A percentile compares a stretch with the other conserved stretches of the same genome.
Evolutionary conservation across 805 yeast genomes (phyloP).

Genomic region (Candida fluviatilis): DNA sequence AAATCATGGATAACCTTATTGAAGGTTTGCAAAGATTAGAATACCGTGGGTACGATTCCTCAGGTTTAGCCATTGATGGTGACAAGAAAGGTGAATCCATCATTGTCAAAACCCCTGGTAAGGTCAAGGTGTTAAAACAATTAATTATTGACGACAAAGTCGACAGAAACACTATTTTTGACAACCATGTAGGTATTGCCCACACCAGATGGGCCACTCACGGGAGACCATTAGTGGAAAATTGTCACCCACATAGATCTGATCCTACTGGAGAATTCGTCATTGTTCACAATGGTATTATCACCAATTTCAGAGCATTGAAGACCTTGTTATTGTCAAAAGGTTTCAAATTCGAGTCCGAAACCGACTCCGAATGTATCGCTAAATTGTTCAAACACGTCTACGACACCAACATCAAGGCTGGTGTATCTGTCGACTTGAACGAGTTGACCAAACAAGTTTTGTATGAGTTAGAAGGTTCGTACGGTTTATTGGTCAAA

Average conservation of each 20-base stretch:
- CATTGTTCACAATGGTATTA: slow-evolving; percentile 96
- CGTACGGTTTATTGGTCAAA: slow-evolving; percentile 92
- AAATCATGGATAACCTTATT: slow-evolving; percentile 80
- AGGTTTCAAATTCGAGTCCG: slow-evolving; percentile 82
- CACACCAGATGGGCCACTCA: slow-evolving; percentile 99
- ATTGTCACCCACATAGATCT: slow-evolving; percentile 96
- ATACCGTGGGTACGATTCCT: slow-evolving; percentile 97
- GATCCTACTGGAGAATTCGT: slow-evolving; percentile 80
- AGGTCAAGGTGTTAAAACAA: slow-evolving; percentile 75
- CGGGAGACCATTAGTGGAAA: slow-evolving; percentile 80
- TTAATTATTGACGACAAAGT: slow-evolving; percentile 51
- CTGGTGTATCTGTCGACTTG: slow-evolving; percentile 80
- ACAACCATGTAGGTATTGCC: slow-evolving; percentile 92
- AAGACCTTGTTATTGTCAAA: slow-evolving; percentile 74
- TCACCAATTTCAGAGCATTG: slow-evolving; percentile 91
- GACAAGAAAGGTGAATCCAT: slow-evolving; percentile 64
- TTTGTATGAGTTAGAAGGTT: slow-evolving; percentile 90
- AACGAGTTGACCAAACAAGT: slow-evolving; percentile 91
- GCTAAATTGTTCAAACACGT: slow-evolving; percentile 92
- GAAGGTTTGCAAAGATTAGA: slow-evolving; percentile 86
- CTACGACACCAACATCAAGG: slow-evolving; percentile 69
- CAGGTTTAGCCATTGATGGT: slow-evolving; percentile 95
- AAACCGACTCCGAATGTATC: slow-evolving; percentile 97
- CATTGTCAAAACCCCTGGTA: slow-evolving; percentile 84
- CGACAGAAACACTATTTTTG: slow-evolving; percentile 61